phyloP scores from a whole-genome alignment of 371 early-diverging fungal genomes.

The Batkoa obscura region DNA sequence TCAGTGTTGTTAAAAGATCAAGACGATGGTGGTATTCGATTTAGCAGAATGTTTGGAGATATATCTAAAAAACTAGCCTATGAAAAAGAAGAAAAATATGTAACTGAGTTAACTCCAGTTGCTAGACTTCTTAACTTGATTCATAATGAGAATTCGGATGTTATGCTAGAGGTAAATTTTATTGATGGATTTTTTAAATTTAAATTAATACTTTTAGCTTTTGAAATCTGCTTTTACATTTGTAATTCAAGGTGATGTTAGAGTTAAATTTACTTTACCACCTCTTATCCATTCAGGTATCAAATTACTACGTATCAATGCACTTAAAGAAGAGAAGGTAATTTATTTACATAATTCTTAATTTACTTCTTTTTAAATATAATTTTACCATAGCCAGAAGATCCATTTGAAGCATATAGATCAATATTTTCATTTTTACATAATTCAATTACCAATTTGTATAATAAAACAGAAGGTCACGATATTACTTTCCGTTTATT shows the following conservation, averaged over 20 bases:
- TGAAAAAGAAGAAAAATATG: slow-evolving; percentile 45
- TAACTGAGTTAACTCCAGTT: slow-evolving; percentile 64
- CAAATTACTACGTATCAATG: slow-evolving; percentile 43
- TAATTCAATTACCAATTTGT: slow-evolving; percentile 45
- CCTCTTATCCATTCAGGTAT: slow-evolving; percentile 52
- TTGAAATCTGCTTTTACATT: background rate
- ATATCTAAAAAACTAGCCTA: slow-evolving; percentile 17
- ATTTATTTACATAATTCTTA: background rate
- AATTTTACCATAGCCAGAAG: slow-evolving; percentile 19
- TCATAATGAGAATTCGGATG: slow-evolving; percentile 38
- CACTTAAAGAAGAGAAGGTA: slow-evolving; percentile 21
- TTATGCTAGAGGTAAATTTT: slow-evolving; percentile 40
- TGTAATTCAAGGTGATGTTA: slow-evolving; percentile 45
- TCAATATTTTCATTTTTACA: slow-evolving; percentile 53
- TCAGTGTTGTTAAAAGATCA: slow-evolving; percentile 59
- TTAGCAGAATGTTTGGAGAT: slow-evolving; percentile 6
- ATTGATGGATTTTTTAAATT: background rate
- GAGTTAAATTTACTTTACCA: slow-evolving; percentile 73
- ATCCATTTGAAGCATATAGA: slow-evolving; percentile 38
- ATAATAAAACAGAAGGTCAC: slow-evolving; percentile 39
- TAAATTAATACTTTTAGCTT: background rate
- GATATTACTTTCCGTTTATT: slow-evolving; percentile 59
- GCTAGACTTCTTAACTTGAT: slow-evolving; percentile 72
- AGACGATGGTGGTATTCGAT: slow-evolving; percentile 22
- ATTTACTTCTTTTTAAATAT: background rate